These are phyloP conservation scores for Colletotrichum sansevieriae DNA, from an alignment of 2,329 filamentous ascomycete species.

Conservation along the genomic window DNA sequence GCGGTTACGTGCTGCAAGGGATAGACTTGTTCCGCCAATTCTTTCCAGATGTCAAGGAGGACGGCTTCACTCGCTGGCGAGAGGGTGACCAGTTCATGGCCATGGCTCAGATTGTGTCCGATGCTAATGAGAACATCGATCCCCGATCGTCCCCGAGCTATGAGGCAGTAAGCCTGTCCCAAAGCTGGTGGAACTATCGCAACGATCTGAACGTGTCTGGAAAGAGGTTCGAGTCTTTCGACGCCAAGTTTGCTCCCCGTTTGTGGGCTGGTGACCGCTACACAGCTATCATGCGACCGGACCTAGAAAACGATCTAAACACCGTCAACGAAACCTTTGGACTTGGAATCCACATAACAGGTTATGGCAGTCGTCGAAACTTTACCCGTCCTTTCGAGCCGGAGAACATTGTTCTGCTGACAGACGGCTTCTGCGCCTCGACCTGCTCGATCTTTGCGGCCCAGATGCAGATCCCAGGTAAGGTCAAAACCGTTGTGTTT, in stretches of 20 bases:
- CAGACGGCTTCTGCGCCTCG: conserved; percentile 70
- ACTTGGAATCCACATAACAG: conserved; percentile 61
- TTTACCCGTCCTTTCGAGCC: conserved; percentile 66
- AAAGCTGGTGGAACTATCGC: conserved; percentile 59
- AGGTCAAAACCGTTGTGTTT: conserved; percentile 20
- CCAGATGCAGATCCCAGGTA: conserved; percentile 56
- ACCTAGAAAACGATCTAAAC: conserved; percentile 59
- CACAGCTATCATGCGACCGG: conserved; percentile 64
- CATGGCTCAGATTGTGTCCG: conserved; percentile 58
- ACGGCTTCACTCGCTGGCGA: conserved; percentile 53
- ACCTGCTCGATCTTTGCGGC: conserved; percentile 70
- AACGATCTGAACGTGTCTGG: conserved; percentile 60
- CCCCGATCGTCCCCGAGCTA: conserved; percentile 58
- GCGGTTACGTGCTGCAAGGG: conserved; percentile 68
- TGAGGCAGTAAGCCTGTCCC: conserved; percentile 52
- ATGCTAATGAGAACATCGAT: conserved; percentile 58
- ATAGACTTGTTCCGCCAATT: conserved; percentile 70
- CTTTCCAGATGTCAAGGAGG: conserved; percentile 58
- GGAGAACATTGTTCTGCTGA: conserved; percentile 69
- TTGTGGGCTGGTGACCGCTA: conserved; percentile 64
- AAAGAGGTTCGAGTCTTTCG: conserved; percentile 63
- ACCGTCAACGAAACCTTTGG: conserved; percentile 56
- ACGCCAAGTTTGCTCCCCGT: conserved; percentile 57
- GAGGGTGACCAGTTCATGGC: conserved; percentile 57
- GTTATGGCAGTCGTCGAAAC: conserved; percentile 61